Conservation (phyloP, 1,284 basidiomycete genomes). For the Naganishia cerealis region DNA sequence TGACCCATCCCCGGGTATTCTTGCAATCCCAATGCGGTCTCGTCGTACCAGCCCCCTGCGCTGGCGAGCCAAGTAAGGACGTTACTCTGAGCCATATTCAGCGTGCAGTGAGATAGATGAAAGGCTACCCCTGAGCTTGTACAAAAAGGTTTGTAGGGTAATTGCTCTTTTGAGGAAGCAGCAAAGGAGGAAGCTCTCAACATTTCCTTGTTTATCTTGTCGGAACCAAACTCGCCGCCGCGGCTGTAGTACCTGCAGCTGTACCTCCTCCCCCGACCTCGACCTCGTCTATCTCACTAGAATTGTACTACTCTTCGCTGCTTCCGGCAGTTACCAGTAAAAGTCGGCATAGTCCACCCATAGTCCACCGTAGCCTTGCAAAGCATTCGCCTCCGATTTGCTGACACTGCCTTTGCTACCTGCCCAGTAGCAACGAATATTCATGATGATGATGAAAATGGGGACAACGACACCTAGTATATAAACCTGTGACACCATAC, state of each 20-base stretch:
- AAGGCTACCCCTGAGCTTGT: neutral
- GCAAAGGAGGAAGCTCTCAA: neutral
- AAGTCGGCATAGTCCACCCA: too few species aligned
- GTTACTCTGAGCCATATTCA: conserved; percentile 25
- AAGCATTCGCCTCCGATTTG: too few species aligned
- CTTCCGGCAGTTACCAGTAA: too few species aligned
- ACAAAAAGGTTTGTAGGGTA: neutral
- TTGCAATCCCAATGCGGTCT: conserved; percentile 38
- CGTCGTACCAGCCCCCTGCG: conserved; percentile 46
- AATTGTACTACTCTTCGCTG: too few species aligned
- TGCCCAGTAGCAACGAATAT: too few species aligned
- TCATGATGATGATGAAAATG: too few species aligned
- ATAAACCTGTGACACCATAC: conserved; percentile 2
- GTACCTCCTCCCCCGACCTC: too few species aligned
- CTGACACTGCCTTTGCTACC: too few species aligned
- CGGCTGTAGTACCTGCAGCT: neutral
- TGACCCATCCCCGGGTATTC: conserved; percentile 48
- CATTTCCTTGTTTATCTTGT: conserved; percentile 27
- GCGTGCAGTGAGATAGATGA: too few species aligned
- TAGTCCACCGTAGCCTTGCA: too few species aligned
- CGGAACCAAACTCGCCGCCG: conserved; percentile 6
- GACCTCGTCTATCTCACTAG: too few species aligned
- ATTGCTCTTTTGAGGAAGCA: neutral
- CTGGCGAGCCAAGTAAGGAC: conserved; percentile 41
- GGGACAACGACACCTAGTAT: neutral